A percentile compares a stretch with the other conserved stretches of the same genome.
Conservation (phyloP, 2,329 filamentous ascomycete species). For the Diaporthe australafricana region DNA sequence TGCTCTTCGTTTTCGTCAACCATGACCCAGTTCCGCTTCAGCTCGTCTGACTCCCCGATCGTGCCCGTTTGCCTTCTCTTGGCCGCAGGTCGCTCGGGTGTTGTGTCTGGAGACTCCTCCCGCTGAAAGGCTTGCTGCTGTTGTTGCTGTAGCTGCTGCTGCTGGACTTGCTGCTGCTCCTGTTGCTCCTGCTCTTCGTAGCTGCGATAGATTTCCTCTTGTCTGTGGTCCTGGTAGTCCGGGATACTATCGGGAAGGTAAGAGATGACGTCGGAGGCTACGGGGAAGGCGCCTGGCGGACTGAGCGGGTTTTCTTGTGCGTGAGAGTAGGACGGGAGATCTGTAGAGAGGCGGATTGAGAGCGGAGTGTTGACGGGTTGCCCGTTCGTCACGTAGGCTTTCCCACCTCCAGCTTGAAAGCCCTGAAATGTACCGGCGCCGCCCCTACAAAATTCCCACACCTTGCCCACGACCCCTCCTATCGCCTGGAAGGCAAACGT, state of each 20-base stretch:
- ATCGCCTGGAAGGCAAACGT: constrained; percentile 71
- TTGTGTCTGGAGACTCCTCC: constrained; percentile 50
- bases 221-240: constrained; percentile 17
- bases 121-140: constrained; percentile 34
- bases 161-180: constrained; percentile 7
- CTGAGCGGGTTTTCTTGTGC: constrained; percentile 21
- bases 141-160: constrained; percentile 35
- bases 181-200: constrained; percentile 18
- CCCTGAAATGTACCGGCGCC: constrained; percentile 80
- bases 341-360: neutral
- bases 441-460: constrained; percentile 85
- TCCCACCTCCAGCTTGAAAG: constrained; percentile 87
- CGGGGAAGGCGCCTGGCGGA: constrained; percentile 24
- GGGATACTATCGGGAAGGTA: constrained; percentile 23
- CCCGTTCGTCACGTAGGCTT: constrained; percentile 70
- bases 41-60: constrained; percentile 63
- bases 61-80: constrained; percentile 62
- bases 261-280: neutral
- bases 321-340: neutral
- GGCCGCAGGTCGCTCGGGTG: constrained; percentile 57
- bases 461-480: constrained; percentile 77
- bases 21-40: constrained; percentile 78
- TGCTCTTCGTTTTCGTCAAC: constrained; percentile 55
- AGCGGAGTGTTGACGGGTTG: constrained; percentile 24
- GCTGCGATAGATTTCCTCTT: constrained; percentile 1